A percentile compares a stretch with the other conserved stretches of the same genome.
Conservation (phyloP, 2,329 filamentous ascomycete genomes). For the Venturia nashicola region DNA sequence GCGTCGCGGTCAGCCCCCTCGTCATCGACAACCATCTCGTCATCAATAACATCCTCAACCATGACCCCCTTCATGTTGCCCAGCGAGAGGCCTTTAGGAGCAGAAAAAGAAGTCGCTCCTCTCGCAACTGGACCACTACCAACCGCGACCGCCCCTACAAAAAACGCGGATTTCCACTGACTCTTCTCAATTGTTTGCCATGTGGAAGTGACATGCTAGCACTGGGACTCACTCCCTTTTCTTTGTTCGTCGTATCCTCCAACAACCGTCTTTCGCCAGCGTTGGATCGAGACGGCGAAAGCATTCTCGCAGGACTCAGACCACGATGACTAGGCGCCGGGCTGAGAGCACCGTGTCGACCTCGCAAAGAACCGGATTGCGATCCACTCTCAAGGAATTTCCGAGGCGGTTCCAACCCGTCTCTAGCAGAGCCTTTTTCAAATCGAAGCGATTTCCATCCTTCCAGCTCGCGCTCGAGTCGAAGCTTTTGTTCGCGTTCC, state of each 20-base stretch:
- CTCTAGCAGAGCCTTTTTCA: constrained; percentile 35
- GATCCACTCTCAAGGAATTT: not conserved
- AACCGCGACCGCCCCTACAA: constrained; percentile 27
- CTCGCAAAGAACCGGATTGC: not conserved
- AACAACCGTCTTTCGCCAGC: not conserved
- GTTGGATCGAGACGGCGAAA: constrained; percentile 1
- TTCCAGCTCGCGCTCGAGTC: constrained; percentile 81
- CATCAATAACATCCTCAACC: not conserved
- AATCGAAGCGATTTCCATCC: constrained; percentile 61
- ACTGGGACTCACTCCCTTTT: not conserved
- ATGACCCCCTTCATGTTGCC: not conserved
- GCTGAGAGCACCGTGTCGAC: not conserved
- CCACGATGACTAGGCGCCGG: not conserved
- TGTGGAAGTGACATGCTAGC: constrained; percentile 9
- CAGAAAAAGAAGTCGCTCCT: not conserved
- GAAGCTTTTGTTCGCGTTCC: constrained; percentile 68
- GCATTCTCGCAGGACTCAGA: not conserved
- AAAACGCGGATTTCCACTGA: constrained; percentile 37
- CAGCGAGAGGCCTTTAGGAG: not conserved
- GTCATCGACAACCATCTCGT: not conserved
- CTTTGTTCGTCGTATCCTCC: not conserved
- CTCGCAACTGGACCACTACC: constrained; percentile 1
- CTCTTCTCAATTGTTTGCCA: constrained; percentile 20
- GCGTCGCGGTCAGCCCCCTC: constrained; percentile 1
- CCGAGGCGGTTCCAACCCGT: not conserved